Evolutionary conservation across 225 moss, liverwort and hornwort species (phyloP).

Genomic region (Takakia lepidozioides): DNA sequence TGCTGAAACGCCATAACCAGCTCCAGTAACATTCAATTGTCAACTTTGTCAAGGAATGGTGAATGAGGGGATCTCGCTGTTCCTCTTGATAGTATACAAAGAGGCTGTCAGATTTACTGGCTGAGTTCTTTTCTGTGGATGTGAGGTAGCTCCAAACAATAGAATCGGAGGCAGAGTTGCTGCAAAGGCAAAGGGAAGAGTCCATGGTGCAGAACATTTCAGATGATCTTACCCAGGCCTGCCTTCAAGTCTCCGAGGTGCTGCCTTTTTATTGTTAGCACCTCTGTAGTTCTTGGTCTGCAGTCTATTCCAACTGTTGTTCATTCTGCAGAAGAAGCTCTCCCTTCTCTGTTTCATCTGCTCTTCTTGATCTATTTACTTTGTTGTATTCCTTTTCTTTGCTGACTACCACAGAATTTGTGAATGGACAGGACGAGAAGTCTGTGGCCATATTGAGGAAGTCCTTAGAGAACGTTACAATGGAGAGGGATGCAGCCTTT

Average conservation of each 20-base stretch:
- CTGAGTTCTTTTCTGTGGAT: constrained; percentile 1
- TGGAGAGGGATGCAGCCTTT: constrained; percentile 95
- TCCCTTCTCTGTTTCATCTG: not conserved
- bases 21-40: too few species aligned
- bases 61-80: too few species aligned
- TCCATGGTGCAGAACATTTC: constrained; percentile 32
- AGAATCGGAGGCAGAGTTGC: constrained; percentile 41
- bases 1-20: not conserved
- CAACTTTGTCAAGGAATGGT: too few species aligned
- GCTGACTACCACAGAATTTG: not conserved
- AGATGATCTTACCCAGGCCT: constrained; percentile 38
- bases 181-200: constrained; percentile 44
- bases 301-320: not conserved
- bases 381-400: not conserved
- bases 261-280: not conserved
- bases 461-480: constrained; percentile 65
- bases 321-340: not conserved
- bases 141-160: constrained; percentile 34
- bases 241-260: constrained; percentile 47
- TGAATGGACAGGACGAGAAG: constrained; percentile 42
- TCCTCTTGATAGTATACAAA: not conserved
- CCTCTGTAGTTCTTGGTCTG: not conserved
- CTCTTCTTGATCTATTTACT: not conserved
- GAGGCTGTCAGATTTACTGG: constrained; percentile 1
- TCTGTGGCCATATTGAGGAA: constrained; percentile 56